Evolutionary conservation across 495 filamentous ascomycete species (phyloP), one percentile per base, ranked within the genome.

Genomic region (Aspergillus coremiiformis): DNA sequence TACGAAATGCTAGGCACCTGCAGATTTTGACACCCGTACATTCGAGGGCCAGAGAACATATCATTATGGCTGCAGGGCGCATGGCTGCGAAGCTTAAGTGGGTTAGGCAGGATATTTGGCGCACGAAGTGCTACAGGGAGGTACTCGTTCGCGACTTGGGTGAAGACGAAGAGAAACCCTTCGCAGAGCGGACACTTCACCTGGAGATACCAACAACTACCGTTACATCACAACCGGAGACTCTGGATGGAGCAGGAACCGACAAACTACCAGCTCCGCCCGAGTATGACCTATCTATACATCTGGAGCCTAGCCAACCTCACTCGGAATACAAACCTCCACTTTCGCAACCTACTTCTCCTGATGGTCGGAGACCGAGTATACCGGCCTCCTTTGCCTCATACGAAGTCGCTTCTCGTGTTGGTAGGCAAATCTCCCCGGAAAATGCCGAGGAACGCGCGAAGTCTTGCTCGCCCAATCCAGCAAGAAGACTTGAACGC

Each of bases 101-200:
- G 92, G 81, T 85, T 17, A 77, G 93, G 52, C 89, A 91, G 65
- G 90, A 96, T 54, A 92, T 95, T 11, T 96, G 89, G 90, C 88
- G 84, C 22, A 78, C 91, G 52, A 90, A 80, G 63, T 96, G 91
- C 54, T 90, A 97, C 66, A 84, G 84, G 46, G 90, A 96, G 61
- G 87, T 99, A 49, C 77, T 97, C 11, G 73, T 80, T 0, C 71
- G 89, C 67, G 93, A 96, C 62, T 71, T 97, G 33, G 85, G 89
- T 51, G 88, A 96, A 50, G 89, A 55, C 12, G 50, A 60, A 17
- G 46, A 54, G 26, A 49, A 59, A 15, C 55, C 62, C 0, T 29
- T 60, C 32, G 44, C 53, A n/a, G 60, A 68, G 23, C 49, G 53
- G 32, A 54, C 57, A 8, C 51, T 60, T 15, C 55, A 57, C 7